These are phyloP conservation scores for Gymnopilus junonius DNA, from an alignment of 768 basidiomycete genomes.

Conservation along the genomic window DNA sequence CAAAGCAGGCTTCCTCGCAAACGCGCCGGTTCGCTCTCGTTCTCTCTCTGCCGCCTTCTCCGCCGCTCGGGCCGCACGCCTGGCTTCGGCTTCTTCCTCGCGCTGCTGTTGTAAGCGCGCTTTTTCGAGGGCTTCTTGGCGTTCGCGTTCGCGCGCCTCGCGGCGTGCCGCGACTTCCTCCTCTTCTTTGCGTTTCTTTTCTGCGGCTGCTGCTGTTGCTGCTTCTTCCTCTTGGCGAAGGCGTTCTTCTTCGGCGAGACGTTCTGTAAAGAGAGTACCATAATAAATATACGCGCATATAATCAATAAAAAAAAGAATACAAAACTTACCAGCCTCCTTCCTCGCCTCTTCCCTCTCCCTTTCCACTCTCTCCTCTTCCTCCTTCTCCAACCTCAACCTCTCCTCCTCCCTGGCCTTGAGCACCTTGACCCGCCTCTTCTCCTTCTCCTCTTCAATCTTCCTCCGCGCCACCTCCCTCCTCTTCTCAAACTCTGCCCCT, in stretches of 20 bases:
- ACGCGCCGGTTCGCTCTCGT: not conserved
- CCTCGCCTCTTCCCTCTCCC: conserved; percentile 57
- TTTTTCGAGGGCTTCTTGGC: conserved; percentile 54
- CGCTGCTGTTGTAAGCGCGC: conserved; percentile 64
- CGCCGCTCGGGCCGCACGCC: conserved; percentile 47
- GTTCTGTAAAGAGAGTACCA: conserved; percentile 45
- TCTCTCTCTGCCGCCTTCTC: conserved; percentile 33
- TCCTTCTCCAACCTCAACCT: conserved; percentile 49
- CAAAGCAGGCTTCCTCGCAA: conserved; percentile 31
- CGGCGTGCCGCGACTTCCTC: conserved; percentile 56
- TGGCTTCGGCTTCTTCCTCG: conserved; percentile 72
- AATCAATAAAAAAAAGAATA: not conserved
- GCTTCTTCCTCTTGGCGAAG: conserved; percentile 53
- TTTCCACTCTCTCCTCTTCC: conserved; percentile 52
- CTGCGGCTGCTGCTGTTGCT: conserved; percentile 49
- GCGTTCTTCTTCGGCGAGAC: conserved; percentile 57
- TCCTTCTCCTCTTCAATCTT: conserved; percentile 88
- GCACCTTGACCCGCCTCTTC: conserved; percentile 60
- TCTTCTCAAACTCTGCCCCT: conserved; percentile 66
- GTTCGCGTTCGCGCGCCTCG: conserved; percentile 53
- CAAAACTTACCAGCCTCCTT: conserved; percentile 53
- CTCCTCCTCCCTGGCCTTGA: conserved; percentile 67
- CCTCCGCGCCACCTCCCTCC: conserved; percentile 55
- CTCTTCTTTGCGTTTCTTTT: conserved; percentile 64
- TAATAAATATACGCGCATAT: not conserved